phyloP scores from a whole-genome alignment of 2,329 filamentous ascomycete species.

The Myriosclerotinia scirpicola region DNA sequence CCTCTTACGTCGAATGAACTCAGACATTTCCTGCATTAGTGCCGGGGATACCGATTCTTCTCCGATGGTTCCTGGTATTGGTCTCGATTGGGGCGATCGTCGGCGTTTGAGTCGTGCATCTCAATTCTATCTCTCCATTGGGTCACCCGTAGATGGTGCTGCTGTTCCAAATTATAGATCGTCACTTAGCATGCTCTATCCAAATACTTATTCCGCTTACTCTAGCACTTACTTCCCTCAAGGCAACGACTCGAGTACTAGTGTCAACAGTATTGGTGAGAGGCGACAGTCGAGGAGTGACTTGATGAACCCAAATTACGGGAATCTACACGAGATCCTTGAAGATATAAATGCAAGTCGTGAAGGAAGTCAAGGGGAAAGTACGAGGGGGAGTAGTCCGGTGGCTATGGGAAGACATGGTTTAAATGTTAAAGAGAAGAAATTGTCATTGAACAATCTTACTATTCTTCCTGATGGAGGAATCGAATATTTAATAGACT shows the following conservation, averaged over 20 bases:
- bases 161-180: background rate
- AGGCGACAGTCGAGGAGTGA: conserved; percentile 12
- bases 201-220: conserved; percentile 4
- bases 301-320: conserved; percentile 11
- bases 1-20: conserved; percentile 26
- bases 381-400: conserved; percentile 14
- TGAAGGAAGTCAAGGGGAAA: background rate
- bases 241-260: conserved; percentile 8
- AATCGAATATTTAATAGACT: conserved; percentile 4
- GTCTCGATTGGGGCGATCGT: conserved; percentile 6
- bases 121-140: conserved; percentile 18
- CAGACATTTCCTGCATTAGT: conserved; percentile 20
- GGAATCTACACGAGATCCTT: conserved; percentile 12
- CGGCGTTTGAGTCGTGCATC: conserved; percentile 6
- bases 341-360: conserved; percentile 8
- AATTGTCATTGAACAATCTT: background rate
- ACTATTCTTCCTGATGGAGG: conserved; percentile 17
- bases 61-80: conserved; percentile 2
- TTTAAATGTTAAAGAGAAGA: conserved; percentile 19
- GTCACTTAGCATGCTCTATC: conserved; percentile 4
- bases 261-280: conserved; percentile 10
- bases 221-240: conserved; percentile 12
- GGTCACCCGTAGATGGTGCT: background rate
- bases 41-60: conserved; percentile 1
- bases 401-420: conserved; percentile 10